Base-by-base conservation (phyloP, 768 basidiomycete genomes). In the Lentinus tigrinus region DNA sequence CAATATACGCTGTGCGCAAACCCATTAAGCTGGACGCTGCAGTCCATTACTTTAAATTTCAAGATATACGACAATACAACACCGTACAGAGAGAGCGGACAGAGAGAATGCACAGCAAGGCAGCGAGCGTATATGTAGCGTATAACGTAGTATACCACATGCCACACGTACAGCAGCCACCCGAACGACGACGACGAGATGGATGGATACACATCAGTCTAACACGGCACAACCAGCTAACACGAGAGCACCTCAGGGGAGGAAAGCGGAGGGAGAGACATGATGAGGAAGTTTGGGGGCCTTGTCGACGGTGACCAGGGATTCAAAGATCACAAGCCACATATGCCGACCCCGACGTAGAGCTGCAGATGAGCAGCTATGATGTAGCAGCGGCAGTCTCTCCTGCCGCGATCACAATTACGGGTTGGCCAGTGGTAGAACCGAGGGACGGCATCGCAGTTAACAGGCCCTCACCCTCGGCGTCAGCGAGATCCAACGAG, bases 51-150 rank as follows among this genome's bases (percentile, higher is more conserved):
- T 58, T 63, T 65, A 65, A 42, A 60, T 56, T 52, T 63, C 60
- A 63, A 63, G 57, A 63, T 56, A 65, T 60, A 63, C 56, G 62
- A 54, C 39, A 62, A 55, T 63, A 65, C 65, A 63, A 65, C 62
- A 65, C 56, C 58, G 56, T 54, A 60, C 54, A 54, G 36, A 44
- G 60, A 60, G 59, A 60, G 59, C 54, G 59, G 51, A 57, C n/a
- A 26, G 21, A 60, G 53, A 61, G 50, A 53, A 61, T 47, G 64
- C 65, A 61, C 64, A 62, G 62, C 62, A 63, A 55, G 62, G 57
- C 62, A 54, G 50, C 52, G 11, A 40, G 52, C 52, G 52, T 44
- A 51, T 42, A 46, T 49, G 38, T 34, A 56, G 55, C 54, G 54
- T 60, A 65, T 55, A 58, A 56, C 58, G 57, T 58, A 62, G 49